Evolutionary conservation across 768 basidiomycete species (phyloP), one percentile per base, ranked within the genome.

Genomic region (Phylloporus rhodoxanthus): DNA sequence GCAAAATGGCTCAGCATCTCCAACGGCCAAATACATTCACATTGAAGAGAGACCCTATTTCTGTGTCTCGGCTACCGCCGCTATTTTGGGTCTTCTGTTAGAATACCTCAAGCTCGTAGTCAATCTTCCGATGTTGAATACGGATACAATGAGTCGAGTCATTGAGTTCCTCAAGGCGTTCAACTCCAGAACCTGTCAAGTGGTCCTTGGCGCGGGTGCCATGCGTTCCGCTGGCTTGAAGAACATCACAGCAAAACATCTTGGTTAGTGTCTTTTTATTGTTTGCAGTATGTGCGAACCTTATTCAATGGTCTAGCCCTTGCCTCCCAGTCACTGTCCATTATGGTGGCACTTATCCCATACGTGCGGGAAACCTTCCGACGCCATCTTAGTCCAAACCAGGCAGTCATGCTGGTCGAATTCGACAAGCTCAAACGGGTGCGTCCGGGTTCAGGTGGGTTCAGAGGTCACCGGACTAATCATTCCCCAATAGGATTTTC

Each of bases 381-480:
- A 42, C 78, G 96, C 54, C 95, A 97, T 72, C 77, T 99, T 26
- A 94, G 82, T 66, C 80, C 86, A 50, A 94, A 92, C 68, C 93
- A 98, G 69, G 91, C 93, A 11, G 91, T 97, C 41, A 94, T 98
- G 84, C 74, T 98, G 32, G 82, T 94, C 15, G 96, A 98, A 69
- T 99, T 98, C 65, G 96, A 99, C 72, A 97, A 95, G 72, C 79
- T 98, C 50, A 98, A 95, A 72, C 79, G 95, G 73, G 91, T 91
- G 57, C 56, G 86, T 71, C n/a, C 41, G 33, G 45, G 50, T 52
- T 55, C 40, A 42, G 37, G 19, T 45, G 29, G 21, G 46, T 32
- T 23, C 14, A 38, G 37, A 26, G 43, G 37, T 21, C 47, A 42
- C 45, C 34, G 20, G 41, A 34, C 45, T 51, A 37, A 60, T 19